Evolutionary conservation across 2,329 filamentous ascomycete species (phyloP).

Genomic region (Epichloe bromicola): DNA sequence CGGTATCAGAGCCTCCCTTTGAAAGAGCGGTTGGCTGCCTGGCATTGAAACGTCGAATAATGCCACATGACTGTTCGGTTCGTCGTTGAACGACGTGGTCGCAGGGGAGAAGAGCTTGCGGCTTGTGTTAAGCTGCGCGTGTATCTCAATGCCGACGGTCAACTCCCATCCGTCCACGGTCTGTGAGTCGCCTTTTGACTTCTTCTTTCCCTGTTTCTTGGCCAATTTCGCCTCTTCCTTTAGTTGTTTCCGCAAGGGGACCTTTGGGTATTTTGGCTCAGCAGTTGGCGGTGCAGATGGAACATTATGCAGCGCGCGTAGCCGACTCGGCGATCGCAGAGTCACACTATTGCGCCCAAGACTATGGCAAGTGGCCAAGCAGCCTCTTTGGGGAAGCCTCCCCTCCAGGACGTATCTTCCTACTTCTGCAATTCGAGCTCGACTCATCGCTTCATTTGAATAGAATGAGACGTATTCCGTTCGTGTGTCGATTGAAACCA

Average conservation of each 20-base stretch:
- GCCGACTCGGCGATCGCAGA: neutral
- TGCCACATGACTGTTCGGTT: conserved; percentile 76
- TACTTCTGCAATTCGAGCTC: conserved; percentile 1
- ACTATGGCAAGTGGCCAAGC: neutral
- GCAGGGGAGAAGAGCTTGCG: conserved; percentile 81
- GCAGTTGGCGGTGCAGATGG: conserved; percentile 8
- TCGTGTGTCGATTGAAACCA: neutral
- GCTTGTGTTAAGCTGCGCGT: conserved; percentile 84
- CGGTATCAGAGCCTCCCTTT: conserved; percentile 69
- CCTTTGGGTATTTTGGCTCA: conserved; percentile 11
- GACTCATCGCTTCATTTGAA: neutral
- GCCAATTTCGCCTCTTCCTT: conserved; percentile 60
- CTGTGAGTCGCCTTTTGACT: conserved; percentile 33
- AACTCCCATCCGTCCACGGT: conserved; percentile 68
- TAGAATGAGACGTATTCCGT: neutral
- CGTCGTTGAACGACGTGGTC: conserved; percentile 48
- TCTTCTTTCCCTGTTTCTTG: conserved; percentile 47
- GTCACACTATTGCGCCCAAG: neutral
- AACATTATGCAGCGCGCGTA: neutral
- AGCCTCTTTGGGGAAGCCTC: conserved; percentile 3
- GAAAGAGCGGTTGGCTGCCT: conserved; percentile 77
- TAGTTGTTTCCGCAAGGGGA: conserved; percentile 56
- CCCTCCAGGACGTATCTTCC: conserved; percentile 4
- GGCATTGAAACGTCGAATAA: conserved; percentile 83
- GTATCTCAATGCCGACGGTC: conserved; percentile 93